Conservation (phyloP, 192 early-diverging fungal species). For the Kappamyces sp. region DNA sequence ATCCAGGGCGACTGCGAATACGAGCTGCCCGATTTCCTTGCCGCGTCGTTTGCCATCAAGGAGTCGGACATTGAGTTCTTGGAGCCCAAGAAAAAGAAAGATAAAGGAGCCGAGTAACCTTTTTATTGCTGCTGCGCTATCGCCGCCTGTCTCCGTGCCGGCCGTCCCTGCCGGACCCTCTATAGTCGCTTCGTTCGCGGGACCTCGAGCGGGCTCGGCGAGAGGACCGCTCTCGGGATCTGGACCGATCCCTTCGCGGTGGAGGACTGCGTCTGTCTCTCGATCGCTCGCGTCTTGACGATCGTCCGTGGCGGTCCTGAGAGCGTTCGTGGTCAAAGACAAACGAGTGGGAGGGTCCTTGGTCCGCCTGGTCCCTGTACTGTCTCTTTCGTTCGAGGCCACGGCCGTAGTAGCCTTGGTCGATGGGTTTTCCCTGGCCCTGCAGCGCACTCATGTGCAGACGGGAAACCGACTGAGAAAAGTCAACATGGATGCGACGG, state of each 20-base stretch:
- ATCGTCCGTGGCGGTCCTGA: neutral
- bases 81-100: constrained; percentile 15
- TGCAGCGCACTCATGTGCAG: constrained; percentile 40
- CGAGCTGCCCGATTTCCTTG: constrained; percentile 80
- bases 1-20: constrained; percentile 94
- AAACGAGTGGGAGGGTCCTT: constrained; percentile 1
- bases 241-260: too few species aligned
- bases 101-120: neutral
- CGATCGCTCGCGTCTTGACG: neutral
- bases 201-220: too few species aligned
- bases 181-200: too few species aligned
- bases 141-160: too few species aligned
- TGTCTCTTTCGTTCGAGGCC: neutral
- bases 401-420: neutral
- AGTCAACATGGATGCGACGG: constrained; percentile 93
- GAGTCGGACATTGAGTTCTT: constrained; percentile 12
- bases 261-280: neutral
- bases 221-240: too few species aligned
- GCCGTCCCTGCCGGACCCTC: too few species aligned
- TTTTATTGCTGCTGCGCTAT: too few species aligned
- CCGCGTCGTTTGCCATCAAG: constrained; percentile 41
- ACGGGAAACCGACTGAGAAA: constrained; percentile 90
- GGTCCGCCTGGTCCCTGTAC: constrained; percentile 1
- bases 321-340: neutral
- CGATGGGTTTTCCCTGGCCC: neutral